A percentile compares a stretch with the other conserved stretches of the same genome.
Conservation (phyloP, 2,329 filamentous ascomycete species). For the Aspergillus puulaauensis region DNA sequence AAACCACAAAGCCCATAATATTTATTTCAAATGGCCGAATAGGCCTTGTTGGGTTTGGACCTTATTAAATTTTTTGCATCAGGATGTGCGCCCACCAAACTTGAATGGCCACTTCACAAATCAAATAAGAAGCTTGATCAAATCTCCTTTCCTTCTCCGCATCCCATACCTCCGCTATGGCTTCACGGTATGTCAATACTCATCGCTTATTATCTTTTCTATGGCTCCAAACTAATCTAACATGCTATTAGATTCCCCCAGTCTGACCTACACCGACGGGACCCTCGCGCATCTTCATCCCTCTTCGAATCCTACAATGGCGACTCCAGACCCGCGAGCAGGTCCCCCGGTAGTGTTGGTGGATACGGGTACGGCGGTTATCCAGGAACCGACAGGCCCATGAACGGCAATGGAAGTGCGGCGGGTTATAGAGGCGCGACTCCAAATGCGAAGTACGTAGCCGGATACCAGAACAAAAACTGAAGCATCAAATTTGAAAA, state of each 20-base stretch:
- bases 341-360: conserved; percentile 50
- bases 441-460: conserved; percentile 64
- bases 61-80: not conserved
- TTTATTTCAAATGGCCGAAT: not conserved
- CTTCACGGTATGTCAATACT: conserved; percentile 33
- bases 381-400: conserved; percentile 23
- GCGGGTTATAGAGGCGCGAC: conserved; percentile 60
- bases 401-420: conserved; percentile 24
- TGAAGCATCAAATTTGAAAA: not conserved
- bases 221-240: not conserved
- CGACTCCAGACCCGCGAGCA: conserved; percentile 44
- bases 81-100: not conserved
- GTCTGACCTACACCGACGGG: conserved; percentile 66
- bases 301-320: conserved; percentile 74
- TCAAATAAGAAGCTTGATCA: not conserved
- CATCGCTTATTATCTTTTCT: not conserved
- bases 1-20: not conserved
- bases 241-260: conserved; percentile 59
- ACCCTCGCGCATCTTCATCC: conserved; percentile 67
- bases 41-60: not conserved
- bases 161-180: conserved; percentile 25
- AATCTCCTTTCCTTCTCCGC: conserved; percentile 1
- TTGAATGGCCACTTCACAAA: not conserved
- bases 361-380: conserved; percentile 47
- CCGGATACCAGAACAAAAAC: too few relatives aligned